Conservation (phyloP, 306 rosid genomes). For the Cyclanthera cordifolia region DNA sequence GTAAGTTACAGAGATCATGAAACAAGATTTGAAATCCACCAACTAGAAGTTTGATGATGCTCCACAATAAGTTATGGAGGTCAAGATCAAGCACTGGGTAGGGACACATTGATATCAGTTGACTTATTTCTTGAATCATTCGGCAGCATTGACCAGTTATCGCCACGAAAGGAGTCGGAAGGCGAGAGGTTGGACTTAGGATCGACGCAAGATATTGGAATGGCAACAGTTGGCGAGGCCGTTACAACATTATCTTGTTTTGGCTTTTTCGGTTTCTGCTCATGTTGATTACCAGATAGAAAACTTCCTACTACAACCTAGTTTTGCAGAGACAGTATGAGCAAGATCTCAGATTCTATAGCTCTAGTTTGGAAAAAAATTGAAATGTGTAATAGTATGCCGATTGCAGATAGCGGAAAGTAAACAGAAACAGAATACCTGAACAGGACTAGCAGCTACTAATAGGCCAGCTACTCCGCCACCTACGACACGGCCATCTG, state of each 20-base stretch:
- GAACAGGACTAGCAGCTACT: slow-evolving; percentile 91
- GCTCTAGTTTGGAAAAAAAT: neutral
- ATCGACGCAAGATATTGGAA: slow-evolving; percentile 45
- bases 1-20: slow-evolving; percentile 5
- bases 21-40: slow-evolving; percentile 8
- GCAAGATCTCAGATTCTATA: slow-evolving; percentile 1
- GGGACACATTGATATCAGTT: slow-evolving; percentile 40
- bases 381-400: neutral
- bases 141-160: slow-evolving; percentile 43
- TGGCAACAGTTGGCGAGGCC: slow-evolving; percentile 32
- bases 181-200: slow-evolving; percentile 36
- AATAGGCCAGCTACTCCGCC: slow-evolving; percentile 91
- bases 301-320: slow-evolving; percentile 96
- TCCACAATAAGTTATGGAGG: neutral
- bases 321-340: neutral
- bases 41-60: neutral
- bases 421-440: slow-evolving; percentile 28
- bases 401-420: neutral
- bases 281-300: slow-evolving; percentile 83
- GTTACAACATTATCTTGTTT: slow-evolving; percentile 42
- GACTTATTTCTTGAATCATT: slow-evolving; percentile 35
- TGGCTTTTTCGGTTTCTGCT: slow-evolving; percentile 66
- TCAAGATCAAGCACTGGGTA: slow-evolving; percentile 6
- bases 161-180: slow-evolving; percentile 31
- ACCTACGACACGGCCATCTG: slow-evolving; percentile 91